Percentiles rank a stretch among this genome's conserved stretches.
Conservation (phyloP, 768 basidiomycete genomes). For the Pleurotus giganteus region DNA sequence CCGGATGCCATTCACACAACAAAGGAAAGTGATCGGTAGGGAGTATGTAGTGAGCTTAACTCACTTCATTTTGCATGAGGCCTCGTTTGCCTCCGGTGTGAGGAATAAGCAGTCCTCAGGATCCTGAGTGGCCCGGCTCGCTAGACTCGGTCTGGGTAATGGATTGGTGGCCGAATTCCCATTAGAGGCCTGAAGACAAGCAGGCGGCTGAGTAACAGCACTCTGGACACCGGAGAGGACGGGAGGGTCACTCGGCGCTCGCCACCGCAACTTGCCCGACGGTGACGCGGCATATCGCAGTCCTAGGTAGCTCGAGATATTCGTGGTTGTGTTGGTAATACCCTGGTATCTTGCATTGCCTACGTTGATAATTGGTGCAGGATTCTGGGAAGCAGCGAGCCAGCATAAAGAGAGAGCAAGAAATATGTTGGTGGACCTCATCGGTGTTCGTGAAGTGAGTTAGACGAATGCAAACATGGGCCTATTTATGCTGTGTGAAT, state of each 20-base stretch:
- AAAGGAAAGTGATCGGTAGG: too few species aligned
- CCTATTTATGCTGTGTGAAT: too few species aligned
- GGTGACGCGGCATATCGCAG: slow-evolving; percentile 52
- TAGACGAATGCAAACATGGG: too few species aligned
- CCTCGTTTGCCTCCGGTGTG: too few species aligned
- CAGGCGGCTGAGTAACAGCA: slow-evolving; percentile 28
- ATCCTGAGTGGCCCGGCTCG: slow-evolving; percentile 3
- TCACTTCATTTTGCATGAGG: too few species aligned
- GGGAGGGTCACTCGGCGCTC: slow-evolving; percentile 28
- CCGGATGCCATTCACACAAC: too few species aligned
- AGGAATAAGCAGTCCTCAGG: slow-evolving; percentile 43
- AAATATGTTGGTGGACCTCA: neutral
- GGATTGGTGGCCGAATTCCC: slow-evolving; percentile 31
- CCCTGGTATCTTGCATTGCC: slow-evolving; percentile 47
- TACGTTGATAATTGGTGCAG: neutral
- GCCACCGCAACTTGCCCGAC: slow-evolving; percentile 33
- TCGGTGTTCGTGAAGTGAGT: too few species aligned
- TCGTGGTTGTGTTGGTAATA: slow-evolving; percentile 27
- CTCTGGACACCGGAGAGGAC: slow-evolving; percentile 24
- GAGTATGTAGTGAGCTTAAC: too few species aligned
- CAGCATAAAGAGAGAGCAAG: neutral
- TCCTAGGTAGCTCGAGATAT: slow-evolving; percentile 36
- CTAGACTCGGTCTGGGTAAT: slow-evolving; percentile 18
- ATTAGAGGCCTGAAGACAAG: slow-evolving; percentile 26
- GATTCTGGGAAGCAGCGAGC: neutral